A percentile compares a stretch with the other conserved stretches of the same genome.
Evolutionary conservation across 106 monocot species (phyloP).

Genomic region (Amphibolis antarctica): DNA sequence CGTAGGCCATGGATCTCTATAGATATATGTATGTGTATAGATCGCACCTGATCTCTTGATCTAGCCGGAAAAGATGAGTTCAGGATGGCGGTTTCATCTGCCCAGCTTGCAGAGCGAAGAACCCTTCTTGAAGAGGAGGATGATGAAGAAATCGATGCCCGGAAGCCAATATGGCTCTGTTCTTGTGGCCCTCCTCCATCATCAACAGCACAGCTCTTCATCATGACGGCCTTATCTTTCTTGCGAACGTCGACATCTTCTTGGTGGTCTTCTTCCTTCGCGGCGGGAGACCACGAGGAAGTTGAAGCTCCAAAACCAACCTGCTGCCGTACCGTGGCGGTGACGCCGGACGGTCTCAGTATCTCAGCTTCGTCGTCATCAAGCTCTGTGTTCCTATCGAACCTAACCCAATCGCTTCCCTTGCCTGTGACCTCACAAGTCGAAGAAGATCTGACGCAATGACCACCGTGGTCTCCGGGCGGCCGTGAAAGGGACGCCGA

Average conservation of each 20-base stretch:
- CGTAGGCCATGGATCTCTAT: no score
- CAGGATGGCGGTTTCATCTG: conserved; percentile 2
- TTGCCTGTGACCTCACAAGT: not conserved
- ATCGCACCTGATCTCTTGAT: conserved; percentile 14
- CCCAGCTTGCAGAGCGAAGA: no score
- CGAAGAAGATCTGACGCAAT: not conserved
- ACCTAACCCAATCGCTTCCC: not conserved
- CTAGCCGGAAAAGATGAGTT: conserved; percentile 19
- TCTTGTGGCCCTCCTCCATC: not conserved
- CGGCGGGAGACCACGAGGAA: conserved; percentile 1
- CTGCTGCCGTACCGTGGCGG: not conserved
- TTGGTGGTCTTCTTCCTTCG: no score
- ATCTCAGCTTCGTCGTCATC: not conserved
- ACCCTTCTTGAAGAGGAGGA: conserved; percentile 1
- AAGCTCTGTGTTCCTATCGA: not conserved
- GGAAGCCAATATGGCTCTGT: no score
- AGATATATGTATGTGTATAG: no score
- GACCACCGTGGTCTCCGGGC: not conserved
- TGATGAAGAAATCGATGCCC: not conserved
- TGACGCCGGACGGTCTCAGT: not conserved
- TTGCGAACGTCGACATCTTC: not conserved
- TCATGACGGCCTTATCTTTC: not conserved
- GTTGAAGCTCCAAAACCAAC: not conserved
- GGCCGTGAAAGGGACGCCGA: conserved; percentile 2
- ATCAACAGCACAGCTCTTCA: not conserved